Conservation (phyloP, 2,329 filamentous ascomycete species). For the Diplodia seriata region DNA sequence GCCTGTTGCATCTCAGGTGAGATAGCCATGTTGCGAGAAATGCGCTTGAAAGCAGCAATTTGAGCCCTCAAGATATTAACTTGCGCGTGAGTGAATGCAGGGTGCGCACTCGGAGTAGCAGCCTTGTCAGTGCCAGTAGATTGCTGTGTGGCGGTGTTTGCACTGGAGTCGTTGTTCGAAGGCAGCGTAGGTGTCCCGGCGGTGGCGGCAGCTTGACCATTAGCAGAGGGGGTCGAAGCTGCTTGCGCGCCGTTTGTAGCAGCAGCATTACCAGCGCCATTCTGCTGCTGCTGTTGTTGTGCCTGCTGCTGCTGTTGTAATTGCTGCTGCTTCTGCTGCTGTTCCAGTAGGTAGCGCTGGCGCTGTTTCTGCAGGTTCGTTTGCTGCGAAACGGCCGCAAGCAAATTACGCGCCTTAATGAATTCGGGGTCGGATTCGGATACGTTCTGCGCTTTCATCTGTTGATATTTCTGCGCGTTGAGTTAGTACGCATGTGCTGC, state of each 20-base stretch:
- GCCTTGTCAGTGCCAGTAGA: conserved; percentile 51
- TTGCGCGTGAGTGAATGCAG: conserved; percentile 75
- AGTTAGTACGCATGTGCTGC: conserved; percentile 46
- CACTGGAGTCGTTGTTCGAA: conserved; percentile 39
- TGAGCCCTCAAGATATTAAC: conserved; percentile 80
- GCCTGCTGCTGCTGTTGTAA: conserved; percentile 57
- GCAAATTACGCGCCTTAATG: conserved; percentile 78
- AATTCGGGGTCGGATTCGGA: conserved; percentile 85
- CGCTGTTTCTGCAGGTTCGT: conserved; percentile 59
- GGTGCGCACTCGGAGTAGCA: conserved; percentile 37
- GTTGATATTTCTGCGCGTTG: conserved; percentile 74
- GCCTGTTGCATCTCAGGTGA: conserved; percentile 80
- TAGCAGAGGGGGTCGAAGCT: conserved; percentile 36
- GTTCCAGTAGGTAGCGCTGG: conserved; percentile 46
- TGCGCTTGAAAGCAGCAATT: conserved; percentile 87
- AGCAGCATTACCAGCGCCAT: conserved; percentile 47
- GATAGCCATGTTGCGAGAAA: conserved; percentile 86
- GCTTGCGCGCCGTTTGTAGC: conserved; percentile 57
- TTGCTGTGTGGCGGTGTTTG: conserved; percentile 38
- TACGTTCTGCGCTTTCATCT: conserved; percentile 86
- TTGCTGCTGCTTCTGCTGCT: conserved; percentile 61
- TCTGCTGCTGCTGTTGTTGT: conserved; percentile 54
- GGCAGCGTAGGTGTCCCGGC: conserved; percentile 38
- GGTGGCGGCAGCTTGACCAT: conserved; percentile 40
- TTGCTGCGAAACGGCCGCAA: conserved; percentile 72